phyloP scores from a whole-genome alignment of 2,329 filamentous ascomycete species.

The Ceratocystis smalleyi region DNA sequence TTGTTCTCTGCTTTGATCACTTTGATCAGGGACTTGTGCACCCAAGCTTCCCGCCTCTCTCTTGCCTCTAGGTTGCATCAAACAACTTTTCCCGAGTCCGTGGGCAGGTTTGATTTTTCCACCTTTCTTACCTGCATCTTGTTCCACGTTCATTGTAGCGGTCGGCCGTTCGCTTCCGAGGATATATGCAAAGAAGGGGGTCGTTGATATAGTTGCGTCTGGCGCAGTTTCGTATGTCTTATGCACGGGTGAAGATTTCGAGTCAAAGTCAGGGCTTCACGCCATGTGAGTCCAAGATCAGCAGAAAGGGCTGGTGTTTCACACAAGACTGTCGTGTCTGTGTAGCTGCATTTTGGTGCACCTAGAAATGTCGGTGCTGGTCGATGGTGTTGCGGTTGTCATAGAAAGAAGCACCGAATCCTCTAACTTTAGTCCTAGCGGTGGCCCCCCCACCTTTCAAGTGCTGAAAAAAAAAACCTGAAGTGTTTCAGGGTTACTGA shows the following conservation, averaged over 20 bases:
- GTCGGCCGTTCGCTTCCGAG: slow-evolving; percentile 5
- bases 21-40: background rate
- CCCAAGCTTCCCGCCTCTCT: background rate
- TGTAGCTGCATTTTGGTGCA: background rate
- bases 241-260: background rate
- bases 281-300: background rate
- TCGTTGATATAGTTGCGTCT: background rate
- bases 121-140: slow-evolving; percentile 5
- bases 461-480: background rate
- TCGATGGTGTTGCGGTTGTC: background rate
- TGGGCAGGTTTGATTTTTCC: background rate
- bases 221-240: background rate
- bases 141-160: slow-evolving; percentile 6
- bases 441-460: background rate
- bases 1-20: background rate
- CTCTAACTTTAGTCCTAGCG: background rate
- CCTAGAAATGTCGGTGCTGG: background rate
- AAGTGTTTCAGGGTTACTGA: background rate
- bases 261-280: background rate
- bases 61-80: background rate
- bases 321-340: background rate
- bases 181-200: background rate
- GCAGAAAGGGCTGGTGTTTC: background rate
- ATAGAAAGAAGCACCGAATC: background rate
- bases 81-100: background rate